A percentile compares a stretch with the other conserved stretches of the same genome.
Evolutionary conservation across 73 alveolate species (phyloP).

Genomic region (Symbiodinium natans): DNA sequence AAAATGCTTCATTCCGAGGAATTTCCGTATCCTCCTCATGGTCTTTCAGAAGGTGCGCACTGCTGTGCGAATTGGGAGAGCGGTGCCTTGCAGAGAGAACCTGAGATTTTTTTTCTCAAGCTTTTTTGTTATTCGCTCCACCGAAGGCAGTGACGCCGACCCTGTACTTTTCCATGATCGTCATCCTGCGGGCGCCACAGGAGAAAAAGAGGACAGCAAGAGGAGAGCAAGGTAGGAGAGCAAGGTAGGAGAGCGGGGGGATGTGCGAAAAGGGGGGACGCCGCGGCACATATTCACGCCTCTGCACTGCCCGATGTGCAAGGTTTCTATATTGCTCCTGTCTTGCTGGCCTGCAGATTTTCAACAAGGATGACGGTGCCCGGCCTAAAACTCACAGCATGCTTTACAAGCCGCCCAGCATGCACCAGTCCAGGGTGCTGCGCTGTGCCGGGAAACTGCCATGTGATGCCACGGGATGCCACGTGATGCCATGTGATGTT

Average conservation of each 20-base stretch:
- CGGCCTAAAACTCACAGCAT: neutral
- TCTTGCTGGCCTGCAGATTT: conserved; percentile 63
- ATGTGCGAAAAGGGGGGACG: too few relatives aligned
- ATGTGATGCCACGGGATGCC: too few relatives aligned
- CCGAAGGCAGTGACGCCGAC: conserved; percentile 58
- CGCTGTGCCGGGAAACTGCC: too few relatives aligned
- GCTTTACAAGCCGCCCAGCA: too few relatives aligned
- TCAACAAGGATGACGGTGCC: conserved; percentile 25
- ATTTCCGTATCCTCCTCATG: conserved; percentile 55
- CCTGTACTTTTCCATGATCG: conserved; percentile 67
- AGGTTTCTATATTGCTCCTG: conserved; percentile 66
- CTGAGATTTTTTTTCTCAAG: too few relatives aligned
- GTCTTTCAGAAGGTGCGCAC: conserved; percentile 51
- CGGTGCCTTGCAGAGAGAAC: neutral
- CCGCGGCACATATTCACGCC: too few relatives aligned
- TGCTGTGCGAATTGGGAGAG: neutral
- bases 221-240: too few relatives aligned
- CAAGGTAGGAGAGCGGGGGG: too few relatives aligned
- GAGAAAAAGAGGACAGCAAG: neutral
- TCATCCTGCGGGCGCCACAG: neutral
- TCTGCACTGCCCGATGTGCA: neutral
- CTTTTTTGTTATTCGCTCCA: too few relatives aligned
- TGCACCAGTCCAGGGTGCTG: too few relatives aligned
- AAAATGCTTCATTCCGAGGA: conserved; percentile 8
- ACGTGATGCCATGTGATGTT: too few relatives aligned